Base-by-base conservation (phyloP, 2,329 filamentous ascomycete species). In the Calonectria crousiana region DNA sequence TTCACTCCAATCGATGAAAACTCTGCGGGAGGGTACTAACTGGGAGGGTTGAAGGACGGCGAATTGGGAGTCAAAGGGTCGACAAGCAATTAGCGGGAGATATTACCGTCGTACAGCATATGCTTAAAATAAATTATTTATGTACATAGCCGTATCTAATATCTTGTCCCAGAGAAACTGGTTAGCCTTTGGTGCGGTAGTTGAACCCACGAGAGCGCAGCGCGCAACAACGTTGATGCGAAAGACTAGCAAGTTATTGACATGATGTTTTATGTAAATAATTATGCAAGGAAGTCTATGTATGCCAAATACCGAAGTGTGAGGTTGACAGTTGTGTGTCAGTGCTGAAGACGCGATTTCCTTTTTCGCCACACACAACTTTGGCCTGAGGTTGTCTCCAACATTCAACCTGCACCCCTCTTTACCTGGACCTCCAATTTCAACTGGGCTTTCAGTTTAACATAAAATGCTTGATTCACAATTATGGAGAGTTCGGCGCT, bases 1-100 rank as follows among this genome's bases (percentile, higher is more conserved):
- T 79, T 79, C 16, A 78, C 56, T 6, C 76, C 74, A 0, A 79
- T 78, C 16, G 72, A 41, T 4, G 58, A 23, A 0, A 28, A 6
- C 2, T 38, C 32, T 9, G 28, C 38, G 14, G 72, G 67, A 6
- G 73, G 73, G 26, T 78, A 78, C 36, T 78, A 69, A 26, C 6
- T 41, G 20, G n/a, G 30, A 18, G 47, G 3, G 10, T 30, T 28
- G 6, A 41, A 30, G 2, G 14, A 8, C 14, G 23, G 14, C 6
- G 30, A 41, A 38, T 28, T 14, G 11, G 34, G 26, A 5, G 34
- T 3, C 38, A 18, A 10, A 41, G 11, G 3, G n/a, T 20, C 9
- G n/a, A 16, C 16, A 6, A 13, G 11, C 16, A 20, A 26, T 60
- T 23, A 32, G 10, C 44, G 13, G 18, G n/a, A n/a, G n/a, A 26